Percentiles rank a stretch among this genome's conserved stretches.
Evolutionary conservation across 768 basidiomycete genomes (phyloP).

Genomic region (Lactarius pseudohatsudake): DNA sequence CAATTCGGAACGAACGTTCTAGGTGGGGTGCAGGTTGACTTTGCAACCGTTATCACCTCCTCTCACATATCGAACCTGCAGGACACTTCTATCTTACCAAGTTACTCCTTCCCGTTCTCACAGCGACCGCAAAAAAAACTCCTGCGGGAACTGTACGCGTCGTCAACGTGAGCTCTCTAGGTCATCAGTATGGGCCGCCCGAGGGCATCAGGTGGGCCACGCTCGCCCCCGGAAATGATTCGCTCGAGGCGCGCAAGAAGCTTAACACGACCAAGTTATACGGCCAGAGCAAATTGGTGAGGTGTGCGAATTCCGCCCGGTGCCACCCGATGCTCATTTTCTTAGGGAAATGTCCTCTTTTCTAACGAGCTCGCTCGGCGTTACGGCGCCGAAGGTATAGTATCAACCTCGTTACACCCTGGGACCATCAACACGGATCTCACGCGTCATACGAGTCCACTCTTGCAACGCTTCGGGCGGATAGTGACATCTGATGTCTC

Average conservation of each 20-base stretch:
- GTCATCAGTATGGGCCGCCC: neutral
- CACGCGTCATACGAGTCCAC: neutral
- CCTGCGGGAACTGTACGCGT: constrained; percentile 31
- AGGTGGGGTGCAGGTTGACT: constrained; percentile 3
- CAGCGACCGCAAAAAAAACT: constrained; percentile 22
- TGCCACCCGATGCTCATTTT: neutral
- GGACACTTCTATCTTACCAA: constrained; percentile 31
- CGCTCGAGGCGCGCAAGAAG: constrained; percentile 6
- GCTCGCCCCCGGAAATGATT: constrained; percentile 4
- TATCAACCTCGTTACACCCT: constrained; percentile 25
- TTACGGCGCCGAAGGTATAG: constrained; percentile 31
- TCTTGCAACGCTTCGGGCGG: neutral
- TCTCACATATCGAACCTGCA: neutral
- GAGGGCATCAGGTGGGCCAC: constrained; percentile 15
- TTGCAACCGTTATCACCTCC: neutral
- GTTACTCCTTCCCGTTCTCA: constrained; percentile 33
- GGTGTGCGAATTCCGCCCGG: neutral
- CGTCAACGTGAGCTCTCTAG: constrained; percentile 28
- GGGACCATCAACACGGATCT: constrained; percentile 13
- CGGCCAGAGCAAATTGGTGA: constrained; percentile 24
- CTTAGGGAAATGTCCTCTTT: constrained; percentile 32
- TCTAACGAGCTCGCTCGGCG: constrained; percentile 33
- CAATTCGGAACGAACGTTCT: constrained; percentile 30
- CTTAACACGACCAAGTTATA: constrained; percentile 3
- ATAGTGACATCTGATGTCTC: neutral